Evolutionary conservation across 75 land plant species (phyloP), one percentile per base, ranked within the genome.

Genomic region (Azolla pinnata): DNA sequence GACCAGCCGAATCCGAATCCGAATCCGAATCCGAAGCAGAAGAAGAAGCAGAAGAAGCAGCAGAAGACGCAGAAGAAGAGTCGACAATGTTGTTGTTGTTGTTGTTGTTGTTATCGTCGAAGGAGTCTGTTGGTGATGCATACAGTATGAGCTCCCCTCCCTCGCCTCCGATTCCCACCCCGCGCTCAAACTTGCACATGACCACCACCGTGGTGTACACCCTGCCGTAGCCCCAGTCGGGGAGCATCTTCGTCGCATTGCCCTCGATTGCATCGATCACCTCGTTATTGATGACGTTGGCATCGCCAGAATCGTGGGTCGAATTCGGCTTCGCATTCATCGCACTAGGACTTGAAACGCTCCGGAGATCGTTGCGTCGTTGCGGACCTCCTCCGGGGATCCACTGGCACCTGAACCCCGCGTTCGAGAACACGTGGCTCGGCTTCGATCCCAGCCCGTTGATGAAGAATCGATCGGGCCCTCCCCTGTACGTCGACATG

Each of bases 161-260:
- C 10, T 54, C 14, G 44, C 69, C 68, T 56, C 81, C 91, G 1
- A 19, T n/a, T 23, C 82, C 82, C 20, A 82, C 81, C 14, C 57
- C 63, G 9, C 51, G 4, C 7, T 72, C 21, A 50, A 90, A 90
- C 0, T 82, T 83, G 67, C 97, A 90, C 62, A 83, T 83, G 60
- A 90, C 65, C 34, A 33, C 78, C 25, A 91, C 86, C 3, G 79
- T 89, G 2, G 87, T 84, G 82, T 91, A 91, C 57, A 91, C 86
- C 0, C 86, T 75, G 59, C 97, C 85, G 64, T 86, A 87, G 50
- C 95, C 97, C 82, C 84, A 82, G 42, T 91, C 97, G 2, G 95
- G 83, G 27, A 87, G 81, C 52, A 84, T 75, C 62, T 79, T 91
- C 51, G 35, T 44, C 21, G 78, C 85, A 29, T 4, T 18, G 30